These are phyloP conservation scores for Penicillium arizonense DNA, from an alignment of 495 filamentous ascomycete species.

Conservation along the genomic window DNA sequence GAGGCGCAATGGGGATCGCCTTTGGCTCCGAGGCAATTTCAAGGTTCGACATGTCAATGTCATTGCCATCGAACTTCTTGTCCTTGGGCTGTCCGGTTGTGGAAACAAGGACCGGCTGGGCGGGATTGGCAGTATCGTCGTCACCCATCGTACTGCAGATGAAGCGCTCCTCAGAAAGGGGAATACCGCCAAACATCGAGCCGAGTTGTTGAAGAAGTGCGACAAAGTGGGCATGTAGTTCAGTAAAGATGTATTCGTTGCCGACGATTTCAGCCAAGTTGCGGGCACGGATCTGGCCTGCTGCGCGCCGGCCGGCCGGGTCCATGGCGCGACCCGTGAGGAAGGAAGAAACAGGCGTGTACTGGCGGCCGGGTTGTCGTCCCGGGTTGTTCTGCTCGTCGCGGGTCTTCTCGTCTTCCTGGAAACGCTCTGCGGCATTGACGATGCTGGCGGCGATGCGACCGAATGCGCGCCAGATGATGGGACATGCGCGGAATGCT, in stretches of 20 bases:
- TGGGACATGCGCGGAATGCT: constrained; percentile 71
- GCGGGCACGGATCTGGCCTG: constrained; percentile 61
- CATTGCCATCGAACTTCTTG: constrained; percentile 30
- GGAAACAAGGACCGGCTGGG: constrained; percentile 25
- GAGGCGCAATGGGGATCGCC: constrained; percentile 44
- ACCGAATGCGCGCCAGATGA: constrained; percentile 73
- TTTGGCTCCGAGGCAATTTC: constrained; percentile 40
- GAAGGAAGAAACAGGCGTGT: constrained; percentile 62
- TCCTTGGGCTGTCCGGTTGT: constrained; percentile 18
- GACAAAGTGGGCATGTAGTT: constrained; percentile 80
- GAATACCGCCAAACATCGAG: constrained; percentile 44
- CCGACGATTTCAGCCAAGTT: constrained; percentile 85
- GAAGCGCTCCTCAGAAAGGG: constrained; percentile 44
- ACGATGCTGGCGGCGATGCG: constrained; percentile 75
- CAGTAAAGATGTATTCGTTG: constrained; percentile 81
- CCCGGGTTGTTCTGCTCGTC: constrained; percentile 38
- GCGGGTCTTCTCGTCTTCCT: constrained; percentile 45
- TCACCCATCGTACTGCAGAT: constrained; percentile 42
- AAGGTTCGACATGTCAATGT: constrained; percentile 37
- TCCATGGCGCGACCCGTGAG: constrained; percentile 60
- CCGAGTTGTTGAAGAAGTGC: constrained; percentile 67
- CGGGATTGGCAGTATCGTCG: constrained; percentile 17
- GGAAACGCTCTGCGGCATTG: constrained; percentile 54
- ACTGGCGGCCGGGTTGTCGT: constrained; percentile 29
- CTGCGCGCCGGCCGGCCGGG: constrained; percentile 53